Evolutionary conservation across 495 filamentous ascomycete species (phyloP).

Genomic region (Penicilliopsis zonata): DNA sequence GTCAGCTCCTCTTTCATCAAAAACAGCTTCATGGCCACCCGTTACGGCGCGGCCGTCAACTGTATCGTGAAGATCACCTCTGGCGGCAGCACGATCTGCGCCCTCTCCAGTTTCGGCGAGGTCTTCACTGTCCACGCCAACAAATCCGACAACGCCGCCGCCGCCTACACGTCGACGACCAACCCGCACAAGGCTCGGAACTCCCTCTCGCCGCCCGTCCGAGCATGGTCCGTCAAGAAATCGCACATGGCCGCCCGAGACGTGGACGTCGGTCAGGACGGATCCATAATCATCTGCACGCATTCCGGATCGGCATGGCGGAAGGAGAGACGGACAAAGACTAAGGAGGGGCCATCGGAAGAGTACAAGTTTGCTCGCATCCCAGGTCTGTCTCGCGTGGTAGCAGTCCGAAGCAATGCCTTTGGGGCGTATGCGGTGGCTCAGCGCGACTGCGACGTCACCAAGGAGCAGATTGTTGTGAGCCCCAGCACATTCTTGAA

Average conservation of each 20-base stretch:
- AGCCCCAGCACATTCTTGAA: conserved; percentile 55
- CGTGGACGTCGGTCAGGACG: conserved; percentile 82
- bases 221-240: conserved; percentile 73
- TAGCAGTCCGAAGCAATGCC: conserved; percentile 71
- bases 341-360: conserved; percentile 56
- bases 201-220: conserved; percentile 59
- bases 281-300: conserved; percentile 89
- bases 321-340: conserved; percentile 65
- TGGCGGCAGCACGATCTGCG: conserved; percentile 83
- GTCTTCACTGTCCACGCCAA: conserved; percentile 70
- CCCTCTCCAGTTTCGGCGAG: conserved; percentile 70
- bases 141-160: conserved; percentile 45
- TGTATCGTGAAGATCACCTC: conserved; percentile 63
- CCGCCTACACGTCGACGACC: conserved; percentile 64
- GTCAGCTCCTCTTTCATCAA: conserved; percentile 57
- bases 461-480: conserved; percentile 58
- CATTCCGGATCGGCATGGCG: conserved; percentile 86
- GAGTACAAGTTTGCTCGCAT: conserved; percentile 91
- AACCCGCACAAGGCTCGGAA: conserved; percentile 78
- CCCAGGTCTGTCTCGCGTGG: conserved; percentile 71
- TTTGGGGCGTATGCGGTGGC: conserved; percentile 85
- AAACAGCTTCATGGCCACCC: conserved; percentile 51
- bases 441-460: conserved; percentile 74
- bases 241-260: conserved; percentile 77
- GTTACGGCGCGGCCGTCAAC: conserved; percentile 52